A percentile compares a stretch with the other conserved stretches of the same genome.
Conservation (phyloP, 352 stramenopile genomes). For the Phytopythium litorale region DNA sequence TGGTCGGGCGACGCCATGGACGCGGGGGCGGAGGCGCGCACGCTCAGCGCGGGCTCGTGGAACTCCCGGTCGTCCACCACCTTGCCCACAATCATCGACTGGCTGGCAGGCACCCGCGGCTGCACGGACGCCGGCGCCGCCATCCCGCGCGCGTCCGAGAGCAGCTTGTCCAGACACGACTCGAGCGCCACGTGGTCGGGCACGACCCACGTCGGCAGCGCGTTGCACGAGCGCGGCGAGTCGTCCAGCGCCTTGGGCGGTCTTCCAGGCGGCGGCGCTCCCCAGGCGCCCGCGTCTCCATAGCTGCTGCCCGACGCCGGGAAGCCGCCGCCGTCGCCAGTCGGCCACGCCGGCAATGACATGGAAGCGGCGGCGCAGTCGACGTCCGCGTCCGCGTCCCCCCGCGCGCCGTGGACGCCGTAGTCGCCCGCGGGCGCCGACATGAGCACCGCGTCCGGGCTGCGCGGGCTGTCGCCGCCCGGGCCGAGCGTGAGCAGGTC, state of each 20-base stretch:
- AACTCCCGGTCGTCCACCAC: neutral
- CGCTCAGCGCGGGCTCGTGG: neutral
- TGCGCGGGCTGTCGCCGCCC: conserved; percentile 7
- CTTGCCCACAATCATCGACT: neutral
- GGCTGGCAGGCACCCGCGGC: neutral
- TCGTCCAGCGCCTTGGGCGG: neutral
- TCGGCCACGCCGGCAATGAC: conserved; percentile 8
- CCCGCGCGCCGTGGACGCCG: conserved; percentile 1
- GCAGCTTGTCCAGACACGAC: neutral
- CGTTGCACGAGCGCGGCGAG: neutral
- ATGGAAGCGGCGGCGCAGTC: conserved; percentile 2
- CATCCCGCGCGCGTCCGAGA: neutral
- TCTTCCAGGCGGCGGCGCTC: neutral
- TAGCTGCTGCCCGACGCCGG: conserved; percentile 4
- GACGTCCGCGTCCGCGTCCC: neutral
- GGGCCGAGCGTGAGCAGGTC: conserved; percentile 7
- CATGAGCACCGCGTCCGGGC: conserved; percentile 26
- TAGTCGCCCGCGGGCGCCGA: conserved; percentile 22
- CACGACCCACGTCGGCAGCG: conserved; percentile 5
- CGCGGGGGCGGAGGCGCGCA: neutral
- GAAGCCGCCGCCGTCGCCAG: conserved; percentile 7
- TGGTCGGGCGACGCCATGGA: neutral
- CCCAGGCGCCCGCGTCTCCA: conserved; percentile 1
- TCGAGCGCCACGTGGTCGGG: conserved; percentile 6
- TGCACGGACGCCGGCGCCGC: neutral